A percentile compares a stretch with the other conserved stretches of the same genome.
Conservation (phyloP, 352 stramenopile genomes). For the Phytophthora hybrid region DNA sequence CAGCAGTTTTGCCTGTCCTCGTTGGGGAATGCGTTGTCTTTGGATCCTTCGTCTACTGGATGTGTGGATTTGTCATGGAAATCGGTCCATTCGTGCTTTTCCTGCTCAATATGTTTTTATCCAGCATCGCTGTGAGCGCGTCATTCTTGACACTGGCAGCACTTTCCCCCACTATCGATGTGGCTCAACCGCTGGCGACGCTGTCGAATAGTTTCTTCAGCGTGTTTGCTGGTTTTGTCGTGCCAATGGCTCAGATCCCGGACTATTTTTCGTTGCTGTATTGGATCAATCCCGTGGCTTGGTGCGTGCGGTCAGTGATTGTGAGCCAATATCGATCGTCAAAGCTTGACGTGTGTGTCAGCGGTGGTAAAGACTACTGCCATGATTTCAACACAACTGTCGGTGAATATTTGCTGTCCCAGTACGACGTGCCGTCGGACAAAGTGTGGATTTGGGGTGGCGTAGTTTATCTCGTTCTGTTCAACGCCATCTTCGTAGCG, state of each 20-base stretch:
- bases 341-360: not conserved
- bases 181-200: not conserved
- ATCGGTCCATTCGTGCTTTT: not conserved
- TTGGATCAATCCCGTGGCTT: not conserved
- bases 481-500: not conserved
- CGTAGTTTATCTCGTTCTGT: not conserved
- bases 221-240: not conserved
- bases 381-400: not conserved
- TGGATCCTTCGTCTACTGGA: not conserved
- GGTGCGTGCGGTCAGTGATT: not conserved
- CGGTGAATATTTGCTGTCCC: slow-evolving; percentile 2
- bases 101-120: not conserved
- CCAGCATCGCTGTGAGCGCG: not conserved
- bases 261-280: not conserved
- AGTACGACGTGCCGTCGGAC: not conserved
- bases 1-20: not conserved
- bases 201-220: not conserved
- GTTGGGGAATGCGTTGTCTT: not conserved
- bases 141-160: not conserved
- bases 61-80: not conserved
- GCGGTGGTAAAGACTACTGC: not conserved
- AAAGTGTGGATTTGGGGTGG: not conserved
- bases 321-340: not conserved
- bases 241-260: not conserved
- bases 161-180: not conserved